These are phyloP conservation scores for Scenedesmus sp. DNA, from an alignment of 163 green algal genomes.

Conservation along the genomic window DNA sequence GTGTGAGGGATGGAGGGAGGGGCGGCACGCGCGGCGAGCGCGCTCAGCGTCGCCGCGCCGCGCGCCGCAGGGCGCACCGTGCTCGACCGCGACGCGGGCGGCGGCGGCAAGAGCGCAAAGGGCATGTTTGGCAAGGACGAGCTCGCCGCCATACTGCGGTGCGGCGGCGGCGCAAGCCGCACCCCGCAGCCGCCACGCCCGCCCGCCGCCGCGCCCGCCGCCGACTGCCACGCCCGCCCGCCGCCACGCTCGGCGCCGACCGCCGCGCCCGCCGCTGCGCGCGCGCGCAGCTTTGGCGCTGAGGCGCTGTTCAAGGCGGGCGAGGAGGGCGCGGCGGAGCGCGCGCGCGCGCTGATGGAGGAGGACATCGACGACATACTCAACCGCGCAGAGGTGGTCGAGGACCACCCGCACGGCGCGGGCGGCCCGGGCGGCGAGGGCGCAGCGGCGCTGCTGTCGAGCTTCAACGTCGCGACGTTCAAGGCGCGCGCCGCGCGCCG, in stretches of 20 bases:
- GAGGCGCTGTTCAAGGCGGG: slow-evolving; percentile 93
- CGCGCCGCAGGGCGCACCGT: slow-evolving; percentile 70
- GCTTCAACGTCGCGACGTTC: slow-evolving; percentile 98
- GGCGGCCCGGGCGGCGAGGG: slow-evolving; percentile 32
- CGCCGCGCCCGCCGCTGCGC: too few species aligned
- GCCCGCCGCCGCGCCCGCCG: not conserved
- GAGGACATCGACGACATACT: slow-evolving; percentile 97
- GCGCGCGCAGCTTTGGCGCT: slow-evolving; percentile 82
- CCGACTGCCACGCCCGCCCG: too few species aligned
- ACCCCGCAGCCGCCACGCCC: not conserved
- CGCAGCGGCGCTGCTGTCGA: slow-evolving; percentile 80
- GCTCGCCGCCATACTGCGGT: slow-evolving; percentile 92
- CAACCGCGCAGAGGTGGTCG: slow-evolving; percentile 84
- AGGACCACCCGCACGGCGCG: slow-evolving; percentile 41
- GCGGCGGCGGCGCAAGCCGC: not conserved
- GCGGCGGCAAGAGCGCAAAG: slow-evolving; percentile 53
- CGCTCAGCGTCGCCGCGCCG: not conserved
- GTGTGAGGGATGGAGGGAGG: too few species aligned
- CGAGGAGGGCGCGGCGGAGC: slow-evolving; percentile 56
- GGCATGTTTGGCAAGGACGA: slow-evolving; percentile 91
- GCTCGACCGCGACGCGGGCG: slow-evolving; percentile 58
- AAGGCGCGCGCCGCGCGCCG: slow-evolving; percentile 45
- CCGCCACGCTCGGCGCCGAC: too few species aligned
- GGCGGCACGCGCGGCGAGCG: not conserved
- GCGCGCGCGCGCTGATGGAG: slow-evolving; percentile 72